Percentiles rank a stretch among this genome's conserved stretches.
phyloP scores from a whole-genome alignment of 371 early-diverging fungal genomes.

The Chytridiales sp. region DNA sequence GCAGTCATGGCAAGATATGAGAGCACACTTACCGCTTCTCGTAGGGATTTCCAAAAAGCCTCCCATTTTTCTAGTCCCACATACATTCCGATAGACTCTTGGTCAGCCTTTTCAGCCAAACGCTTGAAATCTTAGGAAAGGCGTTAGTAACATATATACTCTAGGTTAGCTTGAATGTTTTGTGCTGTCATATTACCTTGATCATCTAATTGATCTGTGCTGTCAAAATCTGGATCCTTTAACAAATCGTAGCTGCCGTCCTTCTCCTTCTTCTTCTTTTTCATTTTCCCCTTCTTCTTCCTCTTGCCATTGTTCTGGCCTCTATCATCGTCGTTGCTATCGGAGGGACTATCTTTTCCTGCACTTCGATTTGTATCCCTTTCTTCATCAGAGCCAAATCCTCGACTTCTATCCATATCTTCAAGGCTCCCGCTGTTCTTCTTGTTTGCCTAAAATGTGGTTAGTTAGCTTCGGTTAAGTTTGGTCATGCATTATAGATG shows the following conservation, averaged over 20 bases:
- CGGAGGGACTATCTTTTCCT: too few species aligned
- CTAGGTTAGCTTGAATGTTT: not conserved
- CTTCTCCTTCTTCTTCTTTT: slow-evolving; percentile 3
- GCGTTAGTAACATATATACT: not conserved
- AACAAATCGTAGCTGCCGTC: not conserved
- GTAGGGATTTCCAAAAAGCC: not conserved
- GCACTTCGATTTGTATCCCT: too few species aligned
- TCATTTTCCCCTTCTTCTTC: not conserved
- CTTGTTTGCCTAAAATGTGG: too few species aligned
- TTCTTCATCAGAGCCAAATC: too few species aligned
- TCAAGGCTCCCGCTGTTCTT: too few species aligned
- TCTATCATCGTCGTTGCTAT: too few species aligned
- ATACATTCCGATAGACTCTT: slow-evolving; percentile 26
- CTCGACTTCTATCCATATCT: too few species aligned
- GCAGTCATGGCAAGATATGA: too few species aligned
- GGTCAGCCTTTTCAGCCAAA: slow-evolving; percentile 27
- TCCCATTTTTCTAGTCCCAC: slow-evolving; percentile 23
- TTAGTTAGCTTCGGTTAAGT: too few species aligned
- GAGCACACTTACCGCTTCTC: not conserved
- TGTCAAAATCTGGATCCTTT: not conserved
- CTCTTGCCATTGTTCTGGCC: too few species aligned
- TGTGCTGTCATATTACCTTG: not conserved
- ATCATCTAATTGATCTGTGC: slow-evolving; percentile 18
- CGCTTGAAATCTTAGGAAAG: slow-evolving; percentile 24
- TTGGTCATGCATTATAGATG: too few species aligned